Base-by-base conservation (phyloP, 768 basidiomycete genomes). In the Amanita molliuscula region DNA sequence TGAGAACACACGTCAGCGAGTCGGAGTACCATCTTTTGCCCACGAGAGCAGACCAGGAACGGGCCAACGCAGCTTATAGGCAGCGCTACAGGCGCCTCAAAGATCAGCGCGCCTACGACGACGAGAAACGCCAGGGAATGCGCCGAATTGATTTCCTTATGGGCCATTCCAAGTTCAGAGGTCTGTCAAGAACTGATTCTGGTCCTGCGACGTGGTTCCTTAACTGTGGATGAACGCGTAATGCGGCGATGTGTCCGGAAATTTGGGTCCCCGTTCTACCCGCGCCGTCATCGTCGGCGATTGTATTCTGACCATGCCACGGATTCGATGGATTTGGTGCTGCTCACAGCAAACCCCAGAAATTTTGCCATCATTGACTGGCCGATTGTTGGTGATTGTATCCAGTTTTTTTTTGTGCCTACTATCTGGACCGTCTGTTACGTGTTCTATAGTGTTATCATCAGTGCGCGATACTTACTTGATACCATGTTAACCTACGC, bases 71-170 rank as follows among this genome's bases (percentile, higher is more conserved):
- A 1, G 74, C 78, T 18, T 83, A 77, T 58, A 71, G 72, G 54
- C 52, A 56, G 13, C 70, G 81, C 6, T 78, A 71, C 55, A 52
- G 66, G 7, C 64, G 71, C 4, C 64, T 70, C 9, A 55, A 59
- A 0, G 63, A 64, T 16, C 55, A 61, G 3, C 60, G 59, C 29
- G 65, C 59, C 0, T 67, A 69, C 36, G 69, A 67, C 16, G 66
- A 67, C 35, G 79, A 81, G 67, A 72, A 73, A 55, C 62, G 59
- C 3, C 69, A 70, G 44, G 79, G 78, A 0, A 66, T 82, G 53
- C 77, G 73, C 57, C 67, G 80, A 47, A 70, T 82, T 3, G 81
- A 84, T 59, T 81, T 81, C 57, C 62, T 82, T 44, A 66, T 72
- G 58, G 72, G 68, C 4, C 62, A 59, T 9, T 71, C 65, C 1